A percentile compares a stretch with the other conserved stretches of the same genome.
These are phyloP conservation scores for Xylaria sp. DNA, from an alignment of 2,329 filamentous ascomycete species.

Conservation along the genomic window DNA sequence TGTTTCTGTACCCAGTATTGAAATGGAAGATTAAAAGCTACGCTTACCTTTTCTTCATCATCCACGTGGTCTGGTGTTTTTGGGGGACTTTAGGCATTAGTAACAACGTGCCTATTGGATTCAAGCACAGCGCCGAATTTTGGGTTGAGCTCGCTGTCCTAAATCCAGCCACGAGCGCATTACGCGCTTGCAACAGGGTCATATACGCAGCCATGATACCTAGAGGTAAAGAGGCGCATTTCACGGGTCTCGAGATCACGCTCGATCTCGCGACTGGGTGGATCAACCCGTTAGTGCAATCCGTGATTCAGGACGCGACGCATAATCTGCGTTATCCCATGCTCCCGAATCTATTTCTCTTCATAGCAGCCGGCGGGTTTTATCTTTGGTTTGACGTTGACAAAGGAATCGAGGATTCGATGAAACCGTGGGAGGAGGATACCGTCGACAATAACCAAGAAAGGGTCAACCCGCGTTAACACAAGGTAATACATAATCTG, in stretches of 20 bases:
- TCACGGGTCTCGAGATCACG: constrained; percentile 32
- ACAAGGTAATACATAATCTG: too few species aligned
- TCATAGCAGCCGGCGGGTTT: constrained; percentile 24
- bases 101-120: constrained; percentile 27
- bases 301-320: constrained; percentile 33
- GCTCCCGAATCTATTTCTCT: constrained; percentile 31
- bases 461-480: too few species aligned
- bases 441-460: too few species aligned
- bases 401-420: constrained; percentile 34
- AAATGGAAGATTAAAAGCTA: constrained; percentile 30
- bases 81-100: constrained; percentile 34
- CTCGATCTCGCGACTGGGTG: constrained; percentile 32
- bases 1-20: constrained; percentile 29
- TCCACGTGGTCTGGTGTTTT: constrained; percentile 27
- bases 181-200: constrained; percentile 33
- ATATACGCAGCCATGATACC: constrained; percentile 34
- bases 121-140: constrained; percentile 33
- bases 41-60: constrained; percentile 29
- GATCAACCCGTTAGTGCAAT: constrained; percentile 34
- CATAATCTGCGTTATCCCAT: constrained; percentile 37
- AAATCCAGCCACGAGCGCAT: constrained; percentile 29
- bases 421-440: constrained; percentile 27
- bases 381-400: constrained; percentile 36
- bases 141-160: constrained; percentile 33
- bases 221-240: constrained; percentile 31